A percentile compares a stretch with the other conserved stretches of the same genome.
Evolutionary conservation across 768 basidiomycete genomes (phyloP).

Genomic region (Steccherinum ochraceum): DNA sequence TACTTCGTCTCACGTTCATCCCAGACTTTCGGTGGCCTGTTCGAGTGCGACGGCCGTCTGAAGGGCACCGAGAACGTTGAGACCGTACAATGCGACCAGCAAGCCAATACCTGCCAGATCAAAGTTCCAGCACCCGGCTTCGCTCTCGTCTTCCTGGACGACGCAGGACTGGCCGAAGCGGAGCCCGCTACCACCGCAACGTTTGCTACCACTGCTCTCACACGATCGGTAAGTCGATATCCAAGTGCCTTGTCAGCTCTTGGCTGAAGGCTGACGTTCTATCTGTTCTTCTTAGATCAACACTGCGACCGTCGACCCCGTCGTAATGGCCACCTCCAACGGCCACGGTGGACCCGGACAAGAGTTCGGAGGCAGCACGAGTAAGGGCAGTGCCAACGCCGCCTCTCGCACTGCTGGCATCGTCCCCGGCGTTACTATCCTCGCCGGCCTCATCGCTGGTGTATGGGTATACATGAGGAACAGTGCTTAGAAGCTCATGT

Average conservation of each 20-base stretch:
- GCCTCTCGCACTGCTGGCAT: not conserved
- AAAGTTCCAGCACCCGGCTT: constrained; percentile 65
- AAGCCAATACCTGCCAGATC: constrained; percentile 47
- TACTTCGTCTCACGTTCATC: not conserved
- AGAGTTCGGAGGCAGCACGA: constrained; percentile 16
- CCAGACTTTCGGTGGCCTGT: constrained; percentile 24
- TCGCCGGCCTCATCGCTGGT: no score
- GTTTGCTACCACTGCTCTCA: constrained; percentile 54
- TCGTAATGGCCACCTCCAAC: constrained; percentile 60
- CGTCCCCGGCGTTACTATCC: not conserved
- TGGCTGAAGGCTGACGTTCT: not conserved
- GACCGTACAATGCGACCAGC: constrained; percentile 31
- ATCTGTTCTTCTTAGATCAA: constrained; percentile 22
- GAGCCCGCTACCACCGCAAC: constrained; percentile 32
- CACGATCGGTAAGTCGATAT: constrained; percentile 28
- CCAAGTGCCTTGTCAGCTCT: not conserved
- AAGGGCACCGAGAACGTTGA: constrained; percentile 26
- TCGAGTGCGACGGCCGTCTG: constrained; percentile 35
- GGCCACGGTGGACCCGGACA: constrained; percentile 34
- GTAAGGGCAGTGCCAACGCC: constrained; percentile 15
- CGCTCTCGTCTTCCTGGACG: constrained; percentile 66
- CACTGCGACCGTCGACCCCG: constrained; percentile 49
- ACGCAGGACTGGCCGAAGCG: constrained; percentile 30
- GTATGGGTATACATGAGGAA: no score
- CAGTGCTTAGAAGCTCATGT: no score